Evolutionary conservation across 129 eudicot genomes (phyloP).

Genomic region (Chrysanthemum seticuspe): DNA sequence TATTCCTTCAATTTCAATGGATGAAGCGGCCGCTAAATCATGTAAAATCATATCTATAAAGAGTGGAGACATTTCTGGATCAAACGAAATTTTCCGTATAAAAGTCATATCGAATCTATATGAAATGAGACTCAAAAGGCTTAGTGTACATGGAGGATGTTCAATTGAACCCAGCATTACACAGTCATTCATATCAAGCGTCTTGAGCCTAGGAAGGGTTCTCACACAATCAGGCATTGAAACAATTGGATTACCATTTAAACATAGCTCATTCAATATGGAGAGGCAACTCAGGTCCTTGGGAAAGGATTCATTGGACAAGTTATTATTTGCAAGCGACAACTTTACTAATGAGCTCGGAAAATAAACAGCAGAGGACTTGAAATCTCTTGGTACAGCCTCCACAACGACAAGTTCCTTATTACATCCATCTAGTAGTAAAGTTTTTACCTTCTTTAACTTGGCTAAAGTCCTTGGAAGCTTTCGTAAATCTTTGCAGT

Average conservation of each 20-base stretch:
- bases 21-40: not conserved
- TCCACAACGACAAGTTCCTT: not conserved
- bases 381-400: not conserved
- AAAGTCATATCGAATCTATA: too few relatives aligned
- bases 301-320: conserved; percentile 12
- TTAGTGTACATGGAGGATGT: conserved; percentile 14
- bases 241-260: conserved; percentile 15
- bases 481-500: not conserved
- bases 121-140: not conserved
- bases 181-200: not conserved
- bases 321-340: not conserved
- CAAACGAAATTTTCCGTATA: not conserved
- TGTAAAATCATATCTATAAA: not conserved
- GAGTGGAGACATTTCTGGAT: conserved; percentile 21
- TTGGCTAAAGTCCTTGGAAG: not conserved
- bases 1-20: conserved; percentile 19
- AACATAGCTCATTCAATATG: not conserved
- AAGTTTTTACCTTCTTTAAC: not conserved
- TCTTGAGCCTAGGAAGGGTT: too few relatives aligned
- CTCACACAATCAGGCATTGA: too few relatives aligned
- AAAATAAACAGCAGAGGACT: not conserved
- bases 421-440: not conserved
- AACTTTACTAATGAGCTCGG: not conserved
- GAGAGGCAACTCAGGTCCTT: not conserved
- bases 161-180: not conserved